phyloP scores from a whole-genome alignment of 169 alveolate species.

The Plasmodium coatneyi region DNA sequence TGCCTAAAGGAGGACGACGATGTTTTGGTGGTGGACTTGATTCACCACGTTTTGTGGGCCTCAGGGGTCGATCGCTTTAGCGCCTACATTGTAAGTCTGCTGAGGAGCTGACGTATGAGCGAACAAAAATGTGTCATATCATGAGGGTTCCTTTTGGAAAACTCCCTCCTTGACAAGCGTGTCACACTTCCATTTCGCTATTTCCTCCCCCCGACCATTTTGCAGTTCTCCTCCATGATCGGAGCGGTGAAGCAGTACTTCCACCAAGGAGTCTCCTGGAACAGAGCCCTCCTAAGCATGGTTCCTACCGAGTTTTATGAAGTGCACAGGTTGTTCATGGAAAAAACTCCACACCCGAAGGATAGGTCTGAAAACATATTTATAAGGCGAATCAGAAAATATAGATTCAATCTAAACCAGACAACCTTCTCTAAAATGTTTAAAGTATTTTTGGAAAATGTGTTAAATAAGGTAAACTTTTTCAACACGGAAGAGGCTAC shows the following conservation, averaged over 20 bases:
- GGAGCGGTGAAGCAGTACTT: slow-evolving; percentile 60
- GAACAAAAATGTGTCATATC: not conserved
- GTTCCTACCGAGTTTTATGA: slow-evolving; percentile 57
- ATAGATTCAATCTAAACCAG: slow-evolving; percentile 44
- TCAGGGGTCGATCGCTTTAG: slow-evolving; percentile 61
- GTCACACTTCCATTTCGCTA: no score
- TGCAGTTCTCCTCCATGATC: slow-evolving; percentile 41
- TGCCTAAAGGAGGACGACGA: slow-evolving; percentile 42
- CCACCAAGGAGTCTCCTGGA: slow-evolving; percentile 47
- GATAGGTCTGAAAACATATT: slow-evolving; percentile 17
- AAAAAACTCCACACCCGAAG: not conserved
- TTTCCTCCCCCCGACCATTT: not conserved
- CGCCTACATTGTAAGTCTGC: slow-evolving; percentile 23
- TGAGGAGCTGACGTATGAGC: not conserved
- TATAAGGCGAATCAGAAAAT: slow-evolving; percentile 21
- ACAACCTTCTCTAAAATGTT: slow-evolving; percentile 29
- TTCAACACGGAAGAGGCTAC: slow-evolving; percentile 43
- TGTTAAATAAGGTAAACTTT: slow-evolving; percentile 21
- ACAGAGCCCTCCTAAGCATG: slow-evolving; percentile 45
- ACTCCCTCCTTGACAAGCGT: not conserved
- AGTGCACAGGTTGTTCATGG: slow-evolving; percentile 17
- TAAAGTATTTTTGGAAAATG: slow-evolving; percentile 51
- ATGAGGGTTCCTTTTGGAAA: not conserved
- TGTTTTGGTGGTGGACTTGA: slow-evolving; percentile 46
- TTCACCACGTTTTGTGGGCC: slow-evolving; percentile 39